Evolutionary conservation across 495 filamentous ascomycete genomes (phyloP).

Genomic region (Neurospora cerealis): DNA sequence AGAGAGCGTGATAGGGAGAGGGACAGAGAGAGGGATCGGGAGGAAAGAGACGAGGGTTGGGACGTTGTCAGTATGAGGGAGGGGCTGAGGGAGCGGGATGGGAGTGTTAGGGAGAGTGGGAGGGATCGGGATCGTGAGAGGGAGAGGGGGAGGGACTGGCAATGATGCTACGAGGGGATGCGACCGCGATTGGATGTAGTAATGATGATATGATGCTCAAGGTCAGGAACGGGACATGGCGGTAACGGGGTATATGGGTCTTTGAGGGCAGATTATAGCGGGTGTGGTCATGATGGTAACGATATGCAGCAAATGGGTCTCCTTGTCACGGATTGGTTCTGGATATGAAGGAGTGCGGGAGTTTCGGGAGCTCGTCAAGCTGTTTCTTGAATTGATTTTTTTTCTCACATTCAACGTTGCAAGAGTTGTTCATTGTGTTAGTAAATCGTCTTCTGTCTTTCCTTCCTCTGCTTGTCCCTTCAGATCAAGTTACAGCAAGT

Average conservation of each 20-base stretch:
- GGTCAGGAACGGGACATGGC: background rate
- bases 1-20: background rate
- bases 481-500: too few species aligned
- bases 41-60: background rate
- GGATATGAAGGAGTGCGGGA: too few species aligned
- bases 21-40: background rate
- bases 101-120: background rate
- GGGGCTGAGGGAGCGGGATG: background rate
- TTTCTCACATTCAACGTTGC: too few species aligned
- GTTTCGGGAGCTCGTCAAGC: too few species aligned
- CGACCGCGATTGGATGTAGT: background rate
- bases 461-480: too few species aligned
- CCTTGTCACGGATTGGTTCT: too few species aligned
- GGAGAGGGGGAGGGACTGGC: background rate
- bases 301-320: too few species aligned
- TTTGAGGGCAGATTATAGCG: background rate
- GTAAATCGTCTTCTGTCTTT: too few species aligned
- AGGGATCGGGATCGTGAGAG: background rate
- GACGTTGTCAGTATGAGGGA: background rate
- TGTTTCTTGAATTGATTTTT: too few species aligned
- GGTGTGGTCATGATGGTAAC: too few species aligned
- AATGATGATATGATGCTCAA: background rate
- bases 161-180: background rate
- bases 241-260: background rate
- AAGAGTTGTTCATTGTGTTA: too few species aligned